phyloP scores from a whole-genome alignment of 2,329 filamentous ascomycete species.

The Thelonectria blattea region DNA sequence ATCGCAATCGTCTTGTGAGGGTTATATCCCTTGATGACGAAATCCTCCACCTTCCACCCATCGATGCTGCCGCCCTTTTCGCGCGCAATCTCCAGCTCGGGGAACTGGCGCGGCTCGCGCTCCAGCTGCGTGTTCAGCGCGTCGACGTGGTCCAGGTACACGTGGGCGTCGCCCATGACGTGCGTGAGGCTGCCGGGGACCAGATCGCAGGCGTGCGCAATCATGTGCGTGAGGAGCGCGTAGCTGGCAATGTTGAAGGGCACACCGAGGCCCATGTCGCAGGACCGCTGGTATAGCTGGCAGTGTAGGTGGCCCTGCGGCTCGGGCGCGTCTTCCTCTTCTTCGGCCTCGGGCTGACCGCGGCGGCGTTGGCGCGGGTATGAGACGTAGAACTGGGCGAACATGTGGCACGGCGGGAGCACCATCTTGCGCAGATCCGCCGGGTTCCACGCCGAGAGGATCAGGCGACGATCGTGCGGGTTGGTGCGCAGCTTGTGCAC shows the following conservation, averaged over 20 bases:
- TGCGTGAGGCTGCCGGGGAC: slow-evolving; percentile 88
- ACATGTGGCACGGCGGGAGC: slow-evolving; percentile 94
- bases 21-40: slow-evolving; percentile 85
- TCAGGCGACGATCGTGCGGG: slow-evolving; percentile 89
- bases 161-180: slow-evolving; percentile 97
- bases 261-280: slow-evolving; percentile 96
- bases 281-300: slow-evolving; percentile 89
- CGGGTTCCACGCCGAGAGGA: slow-evolving; percentile 94
- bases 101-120: slow-evolving; percentile 82
- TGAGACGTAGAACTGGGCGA: slow-evolving; percentile 93
- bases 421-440: slow-evolving; percentile 87
- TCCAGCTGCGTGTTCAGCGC: slow-evolving; percentile 81
- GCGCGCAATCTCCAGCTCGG: slow-evolving; percentile 73
- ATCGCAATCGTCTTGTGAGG: slow-evolving; percentile 92
- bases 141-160: slow-evolving; percentile 92
- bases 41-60: slow-evolving; percentile 87
- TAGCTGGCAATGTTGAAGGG: slow-evolving; percentile 98
- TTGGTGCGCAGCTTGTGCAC: slow-evolving; percentile 82
- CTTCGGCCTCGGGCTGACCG: background rate
- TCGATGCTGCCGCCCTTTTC: slow-evolving; percentile 79
- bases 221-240: slow-evolving; percentile 91
- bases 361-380: slow-evolving; percentile 58
- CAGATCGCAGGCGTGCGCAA: slow-evolving; percentile 85
- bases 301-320: slow-evolving; percentile 78
- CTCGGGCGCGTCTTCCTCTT: slow-evolving; percentile 43